These are phyloP conservation scores for Penicillium angulare DNA, from an alignment of 495 filamentous ascomycete genomes.

Conservation along the genomic window DNA sequence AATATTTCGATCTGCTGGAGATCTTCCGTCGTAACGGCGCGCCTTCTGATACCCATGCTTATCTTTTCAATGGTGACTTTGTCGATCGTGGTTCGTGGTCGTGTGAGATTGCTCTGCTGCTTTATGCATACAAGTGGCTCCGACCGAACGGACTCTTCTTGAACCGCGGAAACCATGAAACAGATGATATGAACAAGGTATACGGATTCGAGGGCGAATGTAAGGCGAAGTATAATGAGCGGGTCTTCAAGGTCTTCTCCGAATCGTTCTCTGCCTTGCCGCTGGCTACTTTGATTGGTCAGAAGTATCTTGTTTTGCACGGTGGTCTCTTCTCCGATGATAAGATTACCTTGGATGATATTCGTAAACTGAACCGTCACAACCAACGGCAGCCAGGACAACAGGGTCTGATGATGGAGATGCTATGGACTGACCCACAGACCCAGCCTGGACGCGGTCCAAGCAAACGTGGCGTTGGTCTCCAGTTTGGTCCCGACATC, in stretches of 20 bases:
- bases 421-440: constrained; percentile 99
- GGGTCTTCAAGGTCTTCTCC: constrained; percentile 95
- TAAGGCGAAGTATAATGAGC: constrained; percentile 95
- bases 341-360: constrained; percentile 86
- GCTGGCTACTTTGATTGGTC: constrained; percentile 86
- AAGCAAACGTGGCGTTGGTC: constrained; percentile 93
- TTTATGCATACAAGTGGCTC: constrained; percentile 97
- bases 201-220: constrained; percentile 99
- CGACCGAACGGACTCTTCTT: constrained; percentile 86
- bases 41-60: constrained; percentile 80
- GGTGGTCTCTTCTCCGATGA: constrained; percentile 98
- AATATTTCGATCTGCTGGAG: constrained; percentile 96
- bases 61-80: constrained; percentile 99
- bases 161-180: constrained; percentile 98
- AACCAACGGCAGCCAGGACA: constrained; percentile 95
- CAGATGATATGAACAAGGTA: constrained; percentile 98
- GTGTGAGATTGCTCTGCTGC: constrained; percentile 86
- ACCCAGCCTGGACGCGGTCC: constrained; percentile 80
- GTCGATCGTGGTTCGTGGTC: constrained; percentile 98
- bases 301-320: constrained; percentile 90
- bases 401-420: constrained; percentile 98
- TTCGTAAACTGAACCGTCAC: constrained; percentile 88
- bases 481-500: constrained; percentile 96
- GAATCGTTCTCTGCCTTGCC: constrained; percentile 96
- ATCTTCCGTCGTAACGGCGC: constrained; percentile 90